Evolutionary conservation across 305 asterid species (phyloP).

Genomic region (Solanum aculeatissimum): DNA sequence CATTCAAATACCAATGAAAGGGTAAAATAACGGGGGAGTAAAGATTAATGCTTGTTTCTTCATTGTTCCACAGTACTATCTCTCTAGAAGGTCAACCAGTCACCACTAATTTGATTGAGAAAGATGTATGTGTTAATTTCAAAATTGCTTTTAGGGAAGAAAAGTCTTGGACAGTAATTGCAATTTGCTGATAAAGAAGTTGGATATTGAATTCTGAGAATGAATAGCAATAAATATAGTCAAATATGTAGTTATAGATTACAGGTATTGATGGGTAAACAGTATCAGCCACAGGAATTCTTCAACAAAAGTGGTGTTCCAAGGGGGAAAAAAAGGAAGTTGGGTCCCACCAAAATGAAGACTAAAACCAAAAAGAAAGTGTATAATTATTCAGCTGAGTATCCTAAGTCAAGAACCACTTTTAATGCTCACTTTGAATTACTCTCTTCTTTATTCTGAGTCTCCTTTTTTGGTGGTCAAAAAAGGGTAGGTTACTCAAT

Average conservation of each 20-base stretch:
- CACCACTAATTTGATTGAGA: not conserved
- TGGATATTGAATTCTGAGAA: not conserved
- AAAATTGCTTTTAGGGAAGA: not conserved
- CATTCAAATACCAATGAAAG: not conserved
- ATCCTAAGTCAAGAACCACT: not conserved
- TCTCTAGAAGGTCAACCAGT: not conserved
- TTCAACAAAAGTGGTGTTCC: not conserved
- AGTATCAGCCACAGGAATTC: not conserved
- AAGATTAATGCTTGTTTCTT: not conserved
- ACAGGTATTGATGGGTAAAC: not conserved
- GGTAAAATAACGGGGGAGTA: not conserved
- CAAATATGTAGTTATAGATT: not conserved
- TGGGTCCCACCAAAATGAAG: not conserved
- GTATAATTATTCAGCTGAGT: not conserved
- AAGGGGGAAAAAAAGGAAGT: not conserved
- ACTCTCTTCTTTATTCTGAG: not conserved
- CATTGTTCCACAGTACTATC: not conserved
- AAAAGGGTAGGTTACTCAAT: not conserved
- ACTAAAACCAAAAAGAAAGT: not conserved
- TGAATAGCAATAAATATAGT: not conserved
- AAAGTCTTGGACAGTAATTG: not conserved
- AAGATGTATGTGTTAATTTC: not conserved
- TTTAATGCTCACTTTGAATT: conserved; percentile 15
- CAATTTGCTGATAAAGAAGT: not conserved
- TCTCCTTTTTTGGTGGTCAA: conserved; percentile 7